Base-by-base conservation (phyloP, 1,284 basidiomycete species). In the Sparassis latifolia region DNA sequence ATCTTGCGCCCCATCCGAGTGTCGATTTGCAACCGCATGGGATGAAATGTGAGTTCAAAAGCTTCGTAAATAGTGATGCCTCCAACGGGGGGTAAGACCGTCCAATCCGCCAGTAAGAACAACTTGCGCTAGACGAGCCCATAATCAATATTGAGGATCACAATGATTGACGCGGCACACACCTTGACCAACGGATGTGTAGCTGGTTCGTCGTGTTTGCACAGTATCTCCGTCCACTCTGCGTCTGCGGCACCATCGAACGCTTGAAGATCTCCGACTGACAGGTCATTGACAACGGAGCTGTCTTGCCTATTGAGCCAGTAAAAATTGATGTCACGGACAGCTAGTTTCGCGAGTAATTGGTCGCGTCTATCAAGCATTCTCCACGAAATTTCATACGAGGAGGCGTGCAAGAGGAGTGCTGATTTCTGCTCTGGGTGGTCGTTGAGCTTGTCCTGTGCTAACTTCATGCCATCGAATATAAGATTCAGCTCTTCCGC, bases 261-360 rank as follows among this genome's bases (percentile, higher is more conserved):
- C 2, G 92, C 95, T 53, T 83, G 80, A 7, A 97, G 70, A 64
- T 97, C 86, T 7, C 82, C 79, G 43, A 97, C 78, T 12, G 79
- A 76, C 47, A 97, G 69, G 47, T 86, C 83, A 66, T 89, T 94
- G 51, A 86, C 84, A 0, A 86, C 88, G 5, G 92, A 93, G 55
- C 92, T 89, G 66, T 97, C 94, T 58, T 91, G 89, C 55, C 91
- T 85, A 67, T 82, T 92, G 47, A 93, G 73, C 87, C 92, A 92
- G 42, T 82, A 82, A 66, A 89, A 95, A 57, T 89, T 76, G 56
- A 89, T 88, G 52, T 84, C 79, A 47, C 84, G 80, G 49, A 97
- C 79, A 12, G 89, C 86, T 44, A 97, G 76, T 69, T 97, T 97
- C 32, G 92, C 86, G 1, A 98, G 76, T 33, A 95, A 77, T 47